phyloP scores from a whole-genome alignment of 1,284 basidiomycete species.

The Leccinum proximum region DNA sequence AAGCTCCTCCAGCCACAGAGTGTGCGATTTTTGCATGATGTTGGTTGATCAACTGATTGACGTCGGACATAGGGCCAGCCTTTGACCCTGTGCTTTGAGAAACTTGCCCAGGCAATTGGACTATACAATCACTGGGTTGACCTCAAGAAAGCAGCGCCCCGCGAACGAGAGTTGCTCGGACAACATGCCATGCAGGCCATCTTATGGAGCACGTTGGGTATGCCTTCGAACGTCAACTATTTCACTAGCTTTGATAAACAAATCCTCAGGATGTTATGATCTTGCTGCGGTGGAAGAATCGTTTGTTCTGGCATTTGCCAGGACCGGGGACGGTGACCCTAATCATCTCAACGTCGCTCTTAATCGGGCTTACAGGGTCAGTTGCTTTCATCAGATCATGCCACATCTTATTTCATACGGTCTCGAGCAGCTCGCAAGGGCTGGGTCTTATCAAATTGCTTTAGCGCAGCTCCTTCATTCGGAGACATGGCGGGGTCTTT shows the following conservation, averaged over 20 bases:
- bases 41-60: slow-evolving; percentile 14
- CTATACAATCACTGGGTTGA: slow-evolving; percentile 70
- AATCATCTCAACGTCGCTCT: slow-evolving; percentile 57
- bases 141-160: slow-evolving; percentile 43
- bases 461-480: slow-evolving; percentile 65
- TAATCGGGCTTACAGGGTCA: slow-evolving; percentile 62
- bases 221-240: slow-evolving; percentile 3
- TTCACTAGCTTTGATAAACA: slow-evolving; percentile 5
- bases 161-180: slow-evolving; percentile 62
- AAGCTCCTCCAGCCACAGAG: slow-evolving; percentile 32
- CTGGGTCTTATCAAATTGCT: slow-evolving; percentile 61
- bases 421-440: slow-evolving; percentile 55
- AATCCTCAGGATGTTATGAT: slow-evolving; percentile 55
- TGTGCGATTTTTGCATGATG: slow-evolving; percentile 17
- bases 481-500: slow-evolving; percentile 64
- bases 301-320: slow-evolving; percentile 64
- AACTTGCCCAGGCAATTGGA: slow-evolving; percentile 63
- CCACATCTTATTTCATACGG: slow-evolving; percentile 13
- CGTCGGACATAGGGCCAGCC: slow-evolving; percentile 60
- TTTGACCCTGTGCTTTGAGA: slow-evolving; percentile 61
- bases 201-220: slow-evolving; percentile 69
- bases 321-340: slow-evolving; percentile 53
- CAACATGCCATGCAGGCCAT: slow-evolving; percentile 71
- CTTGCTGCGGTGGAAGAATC: slow-evolving; percentile 66
- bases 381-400: slow-evolving; percentile 19